These are phyloP conservation scores for Phyllosticta citrichinensis DNA, from an alignment of 2,329 filamentous ascomycete genomes.

Conservation along the genomic window DNA sequence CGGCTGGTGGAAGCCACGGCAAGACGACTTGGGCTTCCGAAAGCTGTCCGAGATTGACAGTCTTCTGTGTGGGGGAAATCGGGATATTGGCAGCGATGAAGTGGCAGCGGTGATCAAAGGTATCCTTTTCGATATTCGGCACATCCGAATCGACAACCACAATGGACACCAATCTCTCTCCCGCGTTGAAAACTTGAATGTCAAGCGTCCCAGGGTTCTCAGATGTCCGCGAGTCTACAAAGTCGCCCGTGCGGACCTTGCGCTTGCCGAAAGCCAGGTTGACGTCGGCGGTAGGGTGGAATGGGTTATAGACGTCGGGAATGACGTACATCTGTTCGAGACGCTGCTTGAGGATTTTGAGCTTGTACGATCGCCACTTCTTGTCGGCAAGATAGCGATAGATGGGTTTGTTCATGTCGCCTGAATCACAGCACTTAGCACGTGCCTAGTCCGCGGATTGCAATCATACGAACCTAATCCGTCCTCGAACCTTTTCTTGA, in stretches of 20 bases:
- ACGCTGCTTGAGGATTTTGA: constrained; percentile 71
- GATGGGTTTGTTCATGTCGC: constrained; percentile 92
- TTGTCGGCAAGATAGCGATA: constrained; percentile 81
- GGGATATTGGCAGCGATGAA: constrained; percentile 69
- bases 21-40: constrained; percentile 55
- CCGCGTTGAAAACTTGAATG: constrained; percentile 76
- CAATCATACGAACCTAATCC: constrained; percentile 57
- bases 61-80: constrained; percentile 45
- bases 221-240: constrained; percentile 64
- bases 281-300: constrained; percentile 71
- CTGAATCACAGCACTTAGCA: constrained; percentile 37
- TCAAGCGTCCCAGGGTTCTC: constrained; percentile 65
- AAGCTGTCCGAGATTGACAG: constrained; percentile 22
- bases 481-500: constrained; percentile 92
- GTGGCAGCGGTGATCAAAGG: constrained; percentile 74
- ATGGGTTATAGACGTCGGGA: constrained; percentile 73
- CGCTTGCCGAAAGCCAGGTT: constrained; percentile 67
- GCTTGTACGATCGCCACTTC: constrained; percentile 80
- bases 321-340: constrained; percentile 78
- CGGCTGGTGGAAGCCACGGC: constrained; percentile 77
- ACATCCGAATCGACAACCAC: constrained; percentile 87
- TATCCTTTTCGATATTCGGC: constrained; percentile 63
- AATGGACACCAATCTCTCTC: constrained; percentile 72
- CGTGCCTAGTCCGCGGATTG: neutral
- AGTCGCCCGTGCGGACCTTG: constrained; percentile 64